Base-by-base conservation (phyloP, 352 stramenopile genomes). In the Globisporangium iwayamae region DNA sequence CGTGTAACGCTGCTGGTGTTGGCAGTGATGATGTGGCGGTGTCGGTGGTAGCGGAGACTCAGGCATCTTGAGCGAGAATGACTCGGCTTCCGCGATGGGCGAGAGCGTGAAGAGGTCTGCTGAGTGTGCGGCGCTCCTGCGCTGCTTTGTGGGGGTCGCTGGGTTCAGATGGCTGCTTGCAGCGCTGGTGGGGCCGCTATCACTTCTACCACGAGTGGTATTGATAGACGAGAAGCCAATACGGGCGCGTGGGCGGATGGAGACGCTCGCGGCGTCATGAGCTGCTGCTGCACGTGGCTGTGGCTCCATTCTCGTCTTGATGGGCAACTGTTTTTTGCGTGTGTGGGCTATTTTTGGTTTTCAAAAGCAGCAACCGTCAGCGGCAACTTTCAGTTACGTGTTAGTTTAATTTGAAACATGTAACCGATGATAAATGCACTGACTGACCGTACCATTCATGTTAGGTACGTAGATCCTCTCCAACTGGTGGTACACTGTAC, bases 51-150 rank as follows among this genome's bases (percentile, higher is more conserved):
- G 20, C 18, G 54, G 54, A 11, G 54, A 60, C 36, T 60, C 54
- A 38, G 54, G 60, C 60, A 65, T 65, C 36, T 53, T 38, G 36
- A 65, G 60, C 22, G 60, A 53, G 48, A 65, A 65, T 16, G 36
- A 48, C 38, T 65, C 60, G 50, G 60, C 48, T 54, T 58, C 60
- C 9, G 60, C 36, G 36, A 65, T 65, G 14, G 60, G 60, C 14
- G 60, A 65, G 36, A 65, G 60, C 8, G 48, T 52, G 36, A 39
- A 58, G 11, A 59, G 50, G 38, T 65, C 50, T 20, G 28, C 28
- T 41, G 50, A 39, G 50, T 25, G 25, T 10, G 34, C 20, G 41
- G 34, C 20, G 41, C 41, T 47, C 34, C 36, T 34, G 4, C 8
- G 18, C 20, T n/a, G 53, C 7, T 45, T 45, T 4, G 50, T 14